Base-by-base conservation (phyloP, 805 yeast genomes). In the Danielia reshetovae region DNA sequence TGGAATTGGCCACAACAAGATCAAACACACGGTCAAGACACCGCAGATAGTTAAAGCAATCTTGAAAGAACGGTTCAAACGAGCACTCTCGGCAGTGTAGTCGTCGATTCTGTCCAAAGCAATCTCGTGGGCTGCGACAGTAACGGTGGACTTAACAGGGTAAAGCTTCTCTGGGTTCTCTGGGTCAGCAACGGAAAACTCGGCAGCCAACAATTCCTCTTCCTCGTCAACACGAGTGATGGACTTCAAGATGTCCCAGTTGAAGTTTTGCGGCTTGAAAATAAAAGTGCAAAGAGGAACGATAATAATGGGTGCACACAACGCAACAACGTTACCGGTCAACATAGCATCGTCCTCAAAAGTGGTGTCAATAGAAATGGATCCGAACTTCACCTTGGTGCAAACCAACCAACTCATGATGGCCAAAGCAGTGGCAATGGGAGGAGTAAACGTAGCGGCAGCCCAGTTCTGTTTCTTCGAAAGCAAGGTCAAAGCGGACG, bases 1-100 rank as follows among this genome's bases (percentile, higher is more conserved):
- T 45, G 96, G 96, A 87, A 87, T 84, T 51, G 96, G 96, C 93
- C 94, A 86, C 19, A 87, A 52, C 17, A 88, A 72, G 21, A 87
- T 61, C 32, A 87, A 62, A 30, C 81, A 68, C 7, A 85, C 46
- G 5, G 86, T 77, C 46, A 85, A 68, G 27, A 73, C 61, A 2
- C 75, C 57, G 54, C 89, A 82, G 26, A 84, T 62, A 35, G 62
- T 62, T 24, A 75, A 73, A 1, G 89, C 93, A 26, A 63, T 61
- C 47, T 73, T 79, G 31, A 85, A 72, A 6, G 85, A 79, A 48
- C 62, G 72, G 32, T 60, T 58, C 43, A 87, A 70, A 7, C 66
- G 56, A 5, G 52, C 63, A 32, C 70, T 65, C 42, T 85, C 94
- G 24, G 62, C 70, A n/a, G 62, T 70, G 30, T 52, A 39, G 7